Base-by-base conservation (phyloP, 2,329 filamentous ascomycete genomes). In the Tolypocladium nubicola region DNA sequence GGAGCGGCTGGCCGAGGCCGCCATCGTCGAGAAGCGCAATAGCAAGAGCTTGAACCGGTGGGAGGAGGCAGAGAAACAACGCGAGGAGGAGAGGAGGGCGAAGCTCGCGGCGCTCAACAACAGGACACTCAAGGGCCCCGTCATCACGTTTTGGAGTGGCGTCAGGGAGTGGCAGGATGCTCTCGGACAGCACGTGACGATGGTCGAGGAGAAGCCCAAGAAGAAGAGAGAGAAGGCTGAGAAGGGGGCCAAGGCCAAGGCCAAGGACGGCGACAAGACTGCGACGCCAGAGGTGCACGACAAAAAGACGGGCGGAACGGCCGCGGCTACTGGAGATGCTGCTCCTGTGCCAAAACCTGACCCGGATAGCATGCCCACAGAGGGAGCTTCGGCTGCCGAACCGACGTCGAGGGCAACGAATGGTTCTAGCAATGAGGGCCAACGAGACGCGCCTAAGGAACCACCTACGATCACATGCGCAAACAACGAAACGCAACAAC, bases 61-160 rank as follows among this genome's bases (percentile, higher is more conserved):
- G 92, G 92, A 97, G 71, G 88, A 90, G 70, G 89, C 90, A 8
- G 94, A 99, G 74, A 91, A 90, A 73, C 85, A 88, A 69, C 85
- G 93, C 58, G 88, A 92, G 63, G 90, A 93, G 65, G 89, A 96
- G 67, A 82, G 93, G 60, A 82, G 85, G 61, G 88, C 86, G 45
- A 93, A 88, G 73, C 78, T 97, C 53, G 91, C 93, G 43, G 94
- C 93, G 16, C 77, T 97, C 64, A 89, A 96, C 66, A 90, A 91
- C 69, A 84, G 92, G 53, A 90, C 88, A 54, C 80, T 97, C 10
- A 86, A 93, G 56, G 94, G 94, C 0, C 90, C 94, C 0, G 90
- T 97, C 13, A 86, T 97, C 47, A 90, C 89, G 2, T 93, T 89
- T 71, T 97, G 92, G 87, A 97, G 92, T 70, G 94, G 93, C n/a